Evolutionary conservation across 306 rosid species (phyloP).

Genomic region (Cucurbita ficifolia): DNA sequence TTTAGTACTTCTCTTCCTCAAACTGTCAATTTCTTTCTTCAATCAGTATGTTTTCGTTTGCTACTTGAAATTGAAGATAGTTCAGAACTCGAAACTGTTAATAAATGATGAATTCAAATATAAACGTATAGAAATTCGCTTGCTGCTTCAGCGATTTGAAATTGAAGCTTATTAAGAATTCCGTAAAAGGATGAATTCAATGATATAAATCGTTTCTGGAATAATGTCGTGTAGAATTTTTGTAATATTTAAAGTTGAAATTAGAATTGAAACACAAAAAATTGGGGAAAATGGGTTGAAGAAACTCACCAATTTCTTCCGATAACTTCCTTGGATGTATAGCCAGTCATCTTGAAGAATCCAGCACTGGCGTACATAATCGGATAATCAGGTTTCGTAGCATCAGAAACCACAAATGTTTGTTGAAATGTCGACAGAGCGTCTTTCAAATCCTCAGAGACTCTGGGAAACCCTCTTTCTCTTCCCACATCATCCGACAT

Average conservation of each 20-base stretch:
- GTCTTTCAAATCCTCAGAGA: constrained; percentile 61
- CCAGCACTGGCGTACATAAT: constrained; percentile 89
- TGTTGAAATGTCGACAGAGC: constrained; percentile 84
- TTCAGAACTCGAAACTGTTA: neutral
- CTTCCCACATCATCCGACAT: constrained; percentile 32
- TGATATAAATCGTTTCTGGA: neutral
- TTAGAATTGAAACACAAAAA: neutral
- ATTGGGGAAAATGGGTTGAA: neutral
- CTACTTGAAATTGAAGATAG: too few relatives aligned
- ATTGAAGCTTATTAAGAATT: neutral
- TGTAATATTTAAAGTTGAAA: neutral
- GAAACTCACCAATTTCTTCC: constrained; percentile 67
- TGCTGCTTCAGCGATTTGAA: neutral
- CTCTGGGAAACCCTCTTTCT: constrained; percentile 48
- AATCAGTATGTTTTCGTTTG: neutral
- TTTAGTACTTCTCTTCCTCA: neutral
- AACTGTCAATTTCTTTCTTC: neutral
- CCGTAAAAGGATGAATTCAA: neutral
- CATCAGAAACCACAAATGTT: constrained; percentile 87
- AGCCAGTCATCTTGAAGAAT: constrained; percentile 91
- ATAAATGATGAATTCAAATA: neutral
- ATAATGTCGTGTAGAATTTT: neutral
- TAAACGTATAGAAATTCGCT: neutral
- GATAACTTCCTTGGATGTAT: constrained; percentile 68
- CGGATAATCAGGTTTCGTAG: constrained; percentile 85